Evolutionary conservation across 129 eudicot species (phyloP), one percentile per base, ranked within the genome.

Genomic region (Lactuca saligna): DNA sequence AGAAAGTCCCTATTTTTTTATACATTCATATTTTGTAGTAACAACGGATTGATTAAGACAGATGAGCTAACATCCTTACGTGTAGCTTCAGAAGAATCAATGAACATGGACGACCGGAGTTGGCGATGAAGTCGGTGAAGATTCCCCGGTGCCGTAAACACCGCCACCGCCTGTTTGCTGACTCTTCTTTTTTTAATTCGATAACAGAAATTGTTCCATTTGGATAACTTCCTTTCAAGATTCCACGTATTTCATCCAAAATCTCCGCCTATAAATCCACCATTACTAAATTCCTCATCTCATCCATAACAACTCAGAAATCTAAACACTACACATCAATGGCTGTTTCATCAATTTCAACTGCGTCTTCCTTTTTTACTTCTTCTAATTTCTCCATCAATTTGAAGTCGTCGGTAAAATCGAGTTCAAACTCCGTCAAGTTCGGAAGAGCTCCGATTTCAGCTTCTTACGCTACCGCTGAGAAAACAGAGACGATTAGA

Each of bases 401-500:
- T 33, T 48, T 42, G 8, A 11, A 55, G 35, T 15, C 58, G 32
- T 60, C 75, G 6, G 2, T 74, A 61, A 50, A 65, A 13, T 64
- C 77, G 39, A 14, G 17, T 69, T 15, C 65, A 29, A 29, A 15
- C 41, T 32, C 15, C 7, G 35, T 71, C 10, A 57, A 46, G 35
- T 77, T 53, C 61, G 73, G 73, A 13, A 67, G 31, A 20, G 14
- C 76, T 20, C 68, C 51, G 3, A 54, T 82, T 33, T 79, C 85
- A 25, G 82, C 85, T 29, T 77, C 69, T 17, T 84, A 57, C 69
- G 80, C 81, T 44, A 79, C 82, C 6, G 78, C 79, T 6, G 72
- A 63, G 9, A 6, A 35, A 32, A 9, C 41, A 3, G 50, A 15
- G 6, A 54, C 7, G 8, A 48, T 15, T 25, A 54, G 74, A 25